These are phyloP conservation scores for Colletotrichum neosansevieriae DNA, from an alignment of 2,329 filamentous ascomycete species.

Conservation along the genomic window DNA sequence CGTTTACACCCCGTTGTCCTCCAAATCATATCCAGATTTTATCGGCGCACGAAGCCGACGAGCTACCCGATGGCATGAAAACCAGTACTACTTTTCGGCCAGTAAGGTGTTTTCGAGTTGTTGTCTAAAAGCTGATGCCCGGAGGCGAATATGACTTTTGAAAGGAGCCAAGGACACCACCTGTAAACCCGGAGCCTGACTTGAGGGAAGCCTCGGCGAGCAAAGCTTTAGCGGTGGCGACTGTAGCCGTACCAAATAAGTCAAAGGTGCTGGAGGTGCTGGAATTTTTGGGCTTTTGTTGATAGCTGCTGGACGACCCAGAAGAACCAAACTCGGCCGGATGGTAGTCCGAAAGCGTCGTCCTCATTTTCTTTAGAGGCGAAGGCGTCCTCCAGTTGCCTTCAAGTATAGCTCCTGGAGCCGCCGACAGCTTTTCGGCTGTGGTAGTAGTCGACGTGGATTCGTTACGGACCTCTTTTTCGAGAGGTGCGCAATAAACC, in stretches of 20 bases:
- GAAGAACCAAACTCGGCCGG: not conserved
- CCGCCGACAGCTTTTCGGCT: not conserved
- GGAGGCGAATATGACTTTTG: not conserved
- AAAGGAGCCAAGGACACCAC: not conserved
- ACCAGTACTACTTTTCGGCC: slow-evolving; percentile 11
- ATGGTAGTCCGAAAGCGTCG: not conserved
- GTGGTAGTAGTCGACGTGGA: not conserved
- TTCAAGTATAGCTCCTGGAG: not conserved
- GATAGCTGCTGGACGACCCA: not conserved
- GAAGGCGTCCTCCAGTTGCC: not conserved
- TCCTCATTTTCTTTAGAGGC: not conserved
- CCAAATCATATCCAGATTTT: not conserved
- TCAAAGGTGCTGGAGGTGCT: not conserved
- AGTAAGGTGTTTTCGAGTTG: not conserved
- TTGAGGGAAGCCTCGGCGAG: no score
- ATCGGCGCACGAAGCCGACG: not conserved
- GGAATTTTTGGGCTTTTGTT: not conserved
- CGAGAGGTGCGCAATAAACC: no score
- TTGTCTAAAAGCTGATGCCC: not conserved
- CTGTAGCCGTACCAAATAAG: no score
- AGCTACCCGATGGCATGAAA: not conserved
- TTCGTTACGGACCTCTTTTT: no score
- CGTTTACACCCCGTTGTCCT: not conserved
- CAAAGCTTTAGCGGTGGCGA: not conserved
- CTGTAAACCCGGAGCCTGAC: not conserved